Percentiles rank a stretch among this genome's conserved stretches.
These are phyloP conservation scores for Suillus spraguei DNA, from an alignment of 768 basidiomycete genomes.

Conservation along the genomic window DNA sequence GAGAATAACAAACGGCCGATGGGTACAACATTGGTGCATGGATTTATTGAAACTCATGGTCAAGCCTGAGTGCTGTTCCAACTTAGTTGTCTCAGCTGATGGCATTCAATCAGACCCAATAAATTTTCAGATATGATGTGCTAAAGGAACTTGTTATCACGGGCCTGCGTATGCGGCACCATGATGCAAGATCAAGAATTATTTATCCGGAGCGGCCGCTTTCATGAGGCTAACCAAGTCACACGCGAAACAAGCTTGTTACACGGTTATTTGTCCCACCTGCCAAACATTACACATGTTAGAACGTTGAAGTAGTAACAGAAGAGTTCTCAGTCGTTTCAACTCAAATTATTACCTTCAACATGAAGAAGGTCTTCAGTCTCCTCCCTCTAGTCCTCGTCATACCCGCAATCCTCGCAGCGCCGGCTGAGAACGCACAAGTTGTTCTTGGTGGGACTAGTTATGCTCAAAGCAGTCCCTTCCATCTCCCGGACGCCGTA, in stretches of 20 bases:
- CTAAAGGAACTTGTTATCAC: too few species aligned
- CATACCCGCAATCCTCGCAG: constrained; percentile 38
- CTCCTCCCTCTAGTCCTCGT: constrained; percentile 37
- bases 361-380: constrained; percentile 42
- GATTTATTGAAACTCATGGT: too few species aligned
- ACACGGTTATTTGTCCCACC: not conserved
- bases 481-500: constrained; percentile 41
- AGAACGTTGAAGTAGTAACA: too few species aligned
- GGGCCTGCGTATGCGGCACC: too few species aligned
- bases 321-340: not conserved
- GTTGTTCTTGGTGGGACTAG: constrained; percentile 40
- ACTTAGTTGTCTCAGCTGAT: too few species aligned
- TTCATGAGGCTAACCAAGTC: not conserved
- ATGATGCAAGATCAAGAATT: not conserved
- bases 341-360: not conserved
- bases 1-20: too few species aligned
- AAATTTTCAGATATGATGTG: too few species aligned
- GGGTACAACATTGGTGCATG: not conserved
- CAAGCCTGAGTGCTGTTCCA: too few species aligned
- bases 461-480: constrained; percentile 19
- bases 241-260: too few species aligned
- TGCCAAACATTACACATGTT: not conserved
- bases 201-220: not conserved
- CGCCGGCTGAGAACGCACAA: constrained; percentile 45
- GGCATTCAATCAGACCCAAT: too few species aligned